Evolutionary conservation across 108 stramenopile species (phyloP).

Genomic region (Mediolabrus comicus): DNA sequence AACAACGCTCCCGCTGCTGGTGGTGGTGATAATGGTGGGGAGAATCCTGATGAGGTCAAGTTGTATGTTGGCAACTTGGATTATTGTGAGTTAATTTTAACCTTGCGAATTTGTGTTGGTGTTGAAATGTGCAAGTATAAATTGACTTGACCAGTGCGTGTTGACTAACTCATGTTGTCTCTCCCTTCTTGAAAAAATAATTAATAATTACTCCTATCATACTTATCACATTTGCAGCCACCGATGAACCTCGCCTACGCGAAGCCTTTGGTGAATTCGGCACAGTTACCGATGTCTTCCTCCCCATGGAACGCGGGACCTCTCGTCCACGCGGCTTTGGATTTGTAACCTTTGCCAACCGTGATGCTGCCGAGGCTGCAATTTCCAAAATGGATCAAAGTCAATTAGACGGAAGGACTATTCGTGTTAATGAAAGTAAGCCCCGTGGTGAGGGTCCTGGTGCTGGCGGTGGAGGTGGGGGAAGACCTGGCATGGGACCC

Average conservation of each 20-base stretch:
- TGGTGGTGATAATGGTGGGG: slow-evolving; percentile 13
- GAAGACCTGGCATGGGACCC: slow-evolving; percentile 19
- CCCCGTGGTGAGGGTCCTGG: slow-evolving; percentile 47
- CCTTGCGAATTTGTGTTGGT: background rate
- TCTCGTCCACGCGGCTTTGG: slow-evolving; percentile 57
- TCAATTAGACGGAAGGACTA: slow-evolving; percentile 54
- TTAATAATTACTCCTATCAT: background rate
- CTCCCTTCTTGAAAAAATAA: background rate
- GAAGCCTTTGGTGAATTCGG: slow-evolving; percentile 54
- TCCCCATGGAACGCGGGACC: slow-evolving; percentile 58
- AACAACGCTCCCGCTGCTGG: slow-evolving; percentile 18
- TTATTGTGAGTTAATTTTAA: slow-evolving; percentile 48
- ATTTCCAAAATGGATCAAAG: slow-evolving; percentile 51
- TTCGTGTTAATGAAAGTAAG: slow-evolving; percentile 56
- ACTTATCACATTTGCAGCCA: slow-evolving; percentile 27
- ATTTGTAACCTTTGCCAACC: slow-evolving; percentile 51
- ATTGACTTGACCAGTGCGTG: too few relatives aligned
- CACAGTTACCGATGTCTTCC: slow-evolving; percentile 53
- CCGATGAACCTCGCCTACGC: slow-evolving; percentile 51
- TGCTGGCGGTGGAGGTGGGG: background rate
- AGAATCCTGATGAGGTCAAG: slow-evolving; percentile 57
- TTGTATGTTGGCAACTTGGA: slow-evolving; percentile 90
- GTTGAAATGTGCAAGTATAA: background rate
- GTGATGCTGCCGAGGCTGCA: slow-evolving; percentile 46
- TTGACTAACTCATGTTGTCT: background rate